Base-by-base conservation (phyloP, 225 moss, liverwort and hornwort species). In the Physcomitrium patens region DNA sequence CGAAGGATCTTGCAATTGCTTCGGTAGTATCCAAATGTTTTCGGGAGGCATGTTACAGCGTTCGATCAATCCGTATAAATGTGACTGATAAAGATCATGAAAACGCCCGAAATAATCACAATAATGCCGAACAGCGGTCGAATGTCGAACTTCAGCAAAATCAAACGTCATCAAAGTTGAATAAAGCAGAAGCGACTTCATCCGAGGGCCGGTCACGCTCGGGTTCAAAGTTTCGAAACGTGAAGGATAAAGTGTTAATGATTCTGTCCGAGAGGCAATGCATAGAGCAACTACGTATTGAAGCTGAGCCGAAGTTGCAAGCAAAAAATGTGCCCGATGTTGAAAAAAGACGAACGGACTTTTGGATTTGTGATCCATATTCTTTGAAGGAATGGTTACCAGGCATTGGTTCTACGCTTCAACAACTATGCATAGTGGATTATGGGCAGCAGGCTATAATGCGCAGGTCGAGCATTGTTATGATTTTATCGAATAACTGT, bases 401-500 rank as follows among this genome's bases (percentile, higher is more conserved):
- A 14, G 58, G 3, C n/a, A 58, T 67, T 24, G 9, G 31, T 16
- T 0, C 0, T 3, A 76, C 45, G 18, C 27, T 76, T 9, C 57
- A 60, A 27, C 67, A 67, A 54, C 5, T 76, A 2, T 67, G 76
- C 31, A 50, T 76, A 14, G 58, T 76, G 1, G 76, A 76, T 63
- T 76, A 76, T 68, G 76, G 67, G 5, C 76, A 67, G 26, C 76
- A 67, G 45, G 76, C 67, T 47, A 60, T 76, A 14, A 76, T 67
- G 76, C 54, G 67, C 13, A 24, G 42, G 19, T 55, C 76, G 46
- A 56, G n/a, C 10, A 60, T 76, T 22, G 8, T 76, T 0, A 14
- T 26, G 28, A 68, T 76, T 57, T 28, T 76, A 28, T 76, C 76
- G 13, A 14, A 59, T n/a, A n/a, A 11, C 31, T 76, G 76, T 76